These are phyloP conservation scores for Ceriops zippeliana DNA, from an alignment of 345 rosid species.

Conservation along the genomic window DNA sequence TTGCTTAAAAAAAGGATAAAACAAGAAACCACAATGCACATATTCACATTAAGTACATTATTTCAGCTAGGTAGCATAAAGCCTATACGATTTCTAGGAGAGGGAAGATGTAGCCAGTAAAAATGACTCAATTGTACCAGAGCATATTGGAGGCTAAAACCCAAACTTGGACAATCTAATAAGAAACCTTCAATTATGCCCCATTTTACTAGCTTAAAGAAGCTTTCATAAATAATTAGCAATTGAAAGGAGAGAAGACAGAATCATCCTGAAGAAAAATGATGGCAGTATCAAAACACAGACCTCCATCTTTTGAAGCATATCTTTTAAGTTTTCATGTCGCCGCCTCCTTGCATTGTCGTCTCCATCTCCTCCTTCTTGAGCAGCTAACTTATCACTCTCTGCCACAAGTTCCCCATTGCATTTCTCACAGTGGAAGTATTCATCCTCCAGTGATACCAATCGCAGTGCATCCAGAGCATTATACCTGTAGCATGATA, in stretches of 20 bases:
- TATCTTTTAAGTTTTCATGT: conserved; percentile 67
- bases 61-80: no score
- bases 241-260: not conserved
- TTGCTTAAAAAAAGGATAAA: not conserved
- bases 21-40: no score
- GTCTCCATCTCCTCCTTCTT: conserved; percentile 87
- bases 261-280: not conserved
- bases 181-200: not conserved
- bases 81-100: no score
- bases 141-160: no score
- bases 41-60: no score
- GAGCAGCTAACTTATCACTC: conserved; percentile 74
- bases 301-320: conserved; percentile 84
- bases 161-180: no score
- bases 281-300: not conserved
- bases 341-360: conserved; percentile 81
- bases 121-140: no score
- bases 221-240: not conserved
- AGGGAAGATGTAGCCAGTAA: no score
- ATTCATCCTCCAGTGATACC: conserved; percentile 61
- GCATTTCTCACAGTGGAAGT: conserved; percentile 85
- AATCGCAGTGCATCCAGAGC: conserved; percentile 81
- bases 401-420: conserved; percentile 88
- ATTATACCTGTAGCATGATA: conserved; percentile 52
- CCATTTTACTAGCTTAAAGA: not conserved